phyloP scores from a whole-genome alignment of 169 alveolate genomes.

The Babesia bigemina region DNA sequence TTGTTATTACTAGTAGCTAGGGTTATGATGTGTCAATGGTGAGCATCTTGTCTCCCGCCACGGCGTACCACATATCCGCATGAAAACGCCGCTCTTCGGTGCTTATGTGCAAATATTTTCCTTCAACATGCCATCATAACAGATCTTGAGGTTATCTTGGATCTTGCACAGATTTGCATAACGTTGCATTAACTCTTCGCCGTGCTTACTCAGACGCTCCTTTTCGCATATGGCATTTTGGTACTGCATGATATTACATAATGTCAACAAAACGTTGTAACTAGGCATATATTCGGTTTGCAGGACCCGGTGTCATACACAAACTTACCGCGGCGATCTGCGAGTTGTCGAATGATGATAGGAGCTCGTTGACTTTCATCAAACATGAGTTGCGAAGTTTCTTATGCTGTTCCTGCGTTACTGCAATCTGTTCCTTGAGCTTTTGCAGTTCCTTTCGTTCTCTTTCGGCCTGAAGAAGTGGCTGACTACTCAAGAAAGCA shows the following conservation, averaged over 20 bases:
- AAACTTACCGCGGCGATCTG: constrained; percentile 9
- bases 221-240: not conserved
- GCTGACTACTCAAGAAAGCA: not conserved
- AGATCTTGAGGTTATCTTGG: constrained; percentile 2
- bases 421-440: not conserved
- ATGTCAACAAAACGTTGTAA: too few species aligned
- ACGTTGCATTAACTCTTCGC: not conserved
- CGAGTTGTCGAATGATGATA: not conserved
- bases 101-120: not conserved
- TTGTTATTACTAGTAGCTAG: too few species aligned
- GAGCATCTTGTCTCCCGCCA: too few species aligned
- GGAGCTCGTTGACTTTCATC: constrained; percentile 15
- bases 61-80: not conserved
- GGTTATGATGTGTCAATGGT: too few species aligned
- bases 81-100: not conserved
- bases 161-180: not conserved
- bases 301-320: not conserved
- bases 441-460: not conserved
- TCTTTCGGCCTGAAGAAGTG: not conserved
- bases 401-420: not conserved
- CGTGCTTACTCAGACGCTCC: not conserved
- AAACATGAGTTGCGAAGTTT: constrained; percentile 1
- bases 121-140: not conserved
- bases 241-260: constrained; percentile 5
- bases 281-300: not conserved